A percentile compares a stretch with the other conserved stretches of the same genome.
These are phyloP conservation scores for Cerrena zonata DNA, from an alignment of 1,284 basidiomycete species.

Conservation along the genomic window DNA sequence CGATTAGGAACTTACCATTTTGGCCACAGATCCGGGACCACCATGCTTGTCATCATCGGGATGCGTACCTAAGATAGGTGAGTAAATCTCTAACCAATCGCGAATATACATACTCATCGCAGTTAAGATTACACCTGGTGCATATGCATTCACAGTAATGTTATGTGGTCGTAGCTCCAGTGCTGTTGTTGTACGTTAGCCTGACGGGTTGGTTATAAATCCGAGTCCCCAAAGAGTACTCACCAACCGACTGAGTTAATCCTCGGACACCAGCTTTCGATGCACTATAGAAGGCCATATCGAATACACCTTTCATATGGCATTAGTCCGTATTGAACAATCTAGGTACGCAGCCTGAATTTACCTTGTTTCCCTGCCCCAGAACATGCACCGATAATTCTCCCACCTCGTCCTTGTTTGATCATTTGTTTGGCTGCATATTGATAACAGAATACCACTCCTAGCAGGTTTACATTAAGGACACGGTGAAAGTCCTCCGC, in stretches of 20 bases:
- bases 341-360: too few relatives aligned
- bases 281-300: slow-evolving; percentile 17
- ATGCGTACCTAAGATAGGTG: not conserved
- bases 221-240: slow-evolving; percentile 17
- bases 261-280: slow-evolving; percentile 32
- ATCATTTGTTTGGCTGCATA: slow-evolving; percentile 25
- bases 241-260: slow-evolving; percentile 24
- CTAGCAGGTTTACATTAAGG: slow-evolving; percentile 21
- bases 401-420: slow-evolving; percentile 25
- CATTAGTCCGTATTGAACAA: too few relatives aligned
- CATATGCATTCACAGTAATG: slow-evolving; percentile 26
- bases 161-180: slow-evolving; percentile 16
- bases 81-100: not conserved
- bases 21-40: not conserved
- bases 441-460: slow-evolving; percentile 25
- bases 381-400: slow-evolving; percentile 22
- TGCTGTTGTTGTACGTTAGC: too few relatives aligned
- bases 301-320: slow-evolving; percentile 11
- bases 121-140: slow-evolving; percentile 22
- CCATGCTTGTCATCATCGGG: not conserved
- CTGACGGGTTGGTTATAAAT: slow-evolving; percentile 6
- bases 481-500: slow-evolving; percentile 19
- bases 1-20: not conserved
- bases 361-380: slow-evolving; percentile 13
- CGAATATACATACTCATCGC: slow-evolving; percentile 15